Evolutionary conservation across 306 rosid species (phyloP), one percentile per base, ranked within the genome.

Genomic region (Cyclanthera cordifolia): DNA sequence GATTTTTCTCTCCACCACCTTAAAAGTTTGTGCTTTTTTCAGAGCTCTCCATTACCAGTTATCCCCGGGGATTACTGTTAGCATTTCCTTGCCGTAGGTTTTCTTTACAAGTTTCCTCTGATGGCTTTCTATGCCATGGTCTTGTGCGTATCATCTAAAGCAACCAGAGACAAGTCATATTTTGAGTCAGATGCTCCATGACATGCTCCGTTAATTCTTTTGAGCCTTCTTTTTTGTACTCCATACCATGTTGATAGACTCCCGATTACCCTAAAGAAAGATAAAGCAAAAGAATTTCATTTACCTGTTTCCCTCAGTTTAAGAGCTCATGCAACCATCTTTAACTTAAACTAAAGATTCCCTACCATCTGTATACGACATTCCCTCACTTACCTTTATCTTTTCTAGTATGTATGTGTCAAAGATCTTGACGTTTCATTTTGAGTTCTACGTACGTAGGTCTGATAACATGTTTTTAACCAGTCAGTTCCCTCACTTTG

Each of bases 131-230:
- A 15, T 28, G 17, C 25, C 66, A n/a, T 32, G 25, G 47, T 32
- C 19, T 59, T 32, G 24, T 32, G 46, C 7, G 21, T 28, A 34
- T 59, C 46, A 58, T 3, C 7, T 2, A 28, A 41, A 58, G 65
- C 65, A 30, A 58, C 43, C 14, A 30, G 30, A 28, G 23, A 57
- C 45, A 7, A 28, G 45, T 15, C 65, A 30, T 23, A 58, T 30
- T 58, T 58, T 58, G 65, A 58, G 65, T 30, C 19, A n/a, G 65
- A 58, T 58, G 65, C 45, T 58, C 41, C 64, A 15, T 15, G 13
- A 17, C 28, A 20, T 57, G 23, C 64, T 57, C 4, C 27, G 32
- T 28, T 11, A 21, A 21, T 11, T 25, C 32, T 53, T 53, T 17
- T 8, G 2, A 57, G 65, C 13, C 65, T 15, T 32, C 65, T 57